phyloP scores from a whole-genome alignment of 78 protist genomes.

The Protostelium mycophagum region DNA sequence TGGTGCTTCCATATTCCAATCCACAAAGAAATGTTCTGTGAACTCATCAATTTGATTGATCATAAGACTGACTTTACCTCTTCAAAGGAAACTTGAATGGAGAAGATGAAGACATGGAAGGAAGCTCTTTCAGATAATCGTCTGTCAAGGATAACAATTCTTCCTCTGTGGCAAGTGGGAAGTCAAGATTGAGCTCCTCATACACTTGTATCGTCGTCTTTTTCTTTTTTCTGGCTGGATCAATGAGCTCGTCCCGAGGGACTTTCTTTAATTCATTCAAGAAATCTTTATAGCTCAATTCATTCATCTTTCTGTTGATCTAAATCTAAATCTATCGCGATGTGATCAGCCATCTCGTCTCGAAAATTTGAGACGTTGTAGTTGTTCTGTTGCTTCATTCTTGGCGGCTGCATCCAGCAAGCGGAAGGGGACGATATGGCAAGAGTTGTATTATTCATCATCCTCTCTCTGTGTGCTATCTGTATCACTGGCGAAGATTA shows the following conservation, averaged over 20 bases:
- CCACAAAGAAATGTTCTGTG: background rate
- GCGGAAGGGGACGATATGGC: no score
- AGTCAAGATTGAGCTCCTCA: background rate
- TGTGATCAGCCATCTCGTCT: no score
- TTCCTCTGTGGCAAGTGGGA: background rate
- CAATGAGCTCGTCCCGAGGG: background rate
- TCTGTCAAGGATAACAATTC: background rate
- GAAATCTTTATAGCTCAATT: background rate
- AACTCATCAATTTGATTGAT: background rate
- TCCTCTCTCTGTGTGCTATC: no score
- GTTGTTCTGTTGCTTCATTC: no score
- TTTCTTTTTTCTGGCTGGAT: background rate
- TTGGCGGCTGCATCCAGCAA: no score
- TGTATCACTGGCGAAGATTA: background rate
- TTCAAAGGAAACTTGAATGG: background rate
- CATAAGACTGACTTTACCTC: background rate
- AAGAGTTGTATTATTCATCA: no score
- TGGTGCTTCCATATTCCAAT: background rate
- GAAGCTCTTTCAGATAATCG: background rate
- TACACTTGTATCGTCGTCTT: background rate
- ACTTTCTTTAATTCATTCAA: background rate
- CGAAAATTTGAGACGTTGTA: no score
- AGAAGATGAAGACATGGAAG: background rate
- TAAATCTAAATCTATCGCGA: no score
- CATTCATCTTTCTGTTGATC: no score